Evolutionary conservation across 2,329 filamentous ascomycete species (phyloP).

Genomic region (Arthrinium phaeospermum): DNA sequence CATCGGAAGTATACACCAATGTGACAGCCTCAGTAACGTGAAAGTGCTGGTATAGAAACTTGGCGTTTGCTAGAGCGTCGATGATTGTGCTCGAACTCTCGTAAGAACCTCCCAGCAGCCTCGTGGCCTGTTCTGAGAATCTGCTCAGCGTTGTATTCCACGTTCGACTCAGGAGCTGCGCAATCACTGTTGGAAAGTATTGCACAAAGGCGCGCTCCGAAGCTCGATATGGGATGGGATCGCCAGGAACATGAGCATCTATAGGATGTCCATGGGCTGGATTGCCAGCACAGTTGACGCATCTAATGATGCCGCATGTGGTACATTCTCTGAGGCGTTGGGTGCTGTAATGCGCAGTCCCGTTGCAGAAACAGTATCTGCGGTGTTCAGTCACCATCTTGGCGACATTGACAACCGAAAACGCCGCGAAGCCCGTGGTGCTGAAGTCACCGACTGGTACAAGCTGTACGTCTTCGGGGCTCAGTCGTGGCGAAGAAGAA

Average conservation of each 20-base stretch:
- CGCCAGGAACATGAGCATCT: not conserved
- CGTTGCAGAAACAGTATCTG: conserved; percentile 44
- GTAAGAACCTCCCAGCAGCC: not conserved
- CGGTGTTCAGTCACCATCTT: conserved; percentile 29
- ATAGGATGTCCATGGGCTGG: conserved; percentile 40
- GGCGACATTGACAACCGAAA: conserved; percentile 25
- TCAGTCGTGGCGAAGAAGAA: not conserved
- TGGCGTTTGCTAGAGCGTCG: conserved; percentile 11
- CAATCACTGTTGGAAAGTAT: conserved; percentile 7
- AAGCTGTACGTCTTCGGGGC: not conserved
- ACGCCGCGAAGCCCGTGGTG: not conserved
- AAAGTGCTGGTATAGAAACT: conserved; percentile 33
- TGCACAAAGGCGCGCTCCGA: not conserved
- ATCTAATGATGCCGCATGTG: conserved; percentile 43
- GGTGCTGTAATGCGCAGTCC: conserved; percentile 38
- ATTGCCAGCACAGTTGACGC: conserved; percentile 45
- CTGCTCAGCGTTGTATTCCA: not conserved
- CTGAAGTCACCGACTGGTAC: not conserved
- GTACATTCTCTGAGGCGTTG: conserved; percentile 37
- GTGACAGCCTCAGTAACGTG: conserved; percentile 35
- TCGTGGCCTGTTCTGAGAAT: not conserved
- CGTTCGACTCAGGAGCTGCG: not conserved
- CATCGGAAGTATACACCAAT: conserved; percentile 31
- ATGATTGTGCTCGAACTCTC: not conserved
- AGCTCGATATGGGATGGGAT: not conserved